Evolutionary conservation across 1,139 yeast species (phyloP).

Genomic region (Magnusiomyces paraingens): DNA sequence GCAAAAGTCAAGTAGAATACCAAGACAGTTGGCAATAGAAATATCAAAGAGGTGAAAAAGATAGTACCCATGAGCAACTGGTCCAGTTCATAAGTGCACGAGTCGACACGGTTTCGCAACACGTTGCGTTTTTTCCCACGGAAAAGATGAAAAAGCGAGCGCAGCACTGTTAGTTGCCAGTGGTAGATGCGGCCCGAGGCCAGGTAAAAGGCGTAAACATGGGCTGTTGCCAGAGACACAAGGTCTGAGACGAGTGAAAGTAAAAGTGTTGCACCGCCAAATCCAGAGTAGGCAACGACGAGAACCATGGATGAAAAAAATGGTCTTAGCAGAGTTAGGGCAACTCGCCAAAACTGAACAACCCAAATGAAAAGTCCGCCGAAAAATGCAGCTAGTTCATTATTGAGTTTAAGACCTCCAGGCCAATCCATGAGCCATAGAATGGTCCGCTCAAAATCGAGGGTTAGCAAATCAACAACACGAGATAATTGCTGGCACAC

Average conservation of each 20-base stretch:
- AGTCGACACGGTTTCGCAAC: constrained; percentile 78
- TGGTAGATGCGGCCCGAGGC: constrained; percentile 73
- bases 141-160: constrained; percentile 75
- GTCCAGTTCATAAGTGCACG: constrained; percentile 75
- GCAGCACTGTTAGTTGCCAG: constrained; percentile 63
- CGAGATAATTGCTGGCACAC: constrained; percentile 29
- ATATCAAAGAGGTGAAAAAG: constrained; percentile 69
- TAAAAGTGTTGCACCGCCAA: constrained; percentile 58
- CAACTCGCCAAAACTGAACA: constrained; percentile 55
- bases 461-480: constrained; percentile 39
- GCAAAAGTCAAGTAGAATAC: constrained; percentile 81
- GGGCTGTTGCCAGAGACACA: constrained; percentile 57
- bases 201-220: constrained; percentile 67
- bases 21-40: constrained; percentile 77
- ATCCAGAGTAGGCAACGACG: constrained; percentile 40
- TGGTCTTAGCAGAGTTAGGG: constrained; percentile 25
- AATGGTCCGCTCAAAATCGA: constrained; percentile 44
- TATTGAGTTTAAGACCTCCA: constrained; percentile 88
- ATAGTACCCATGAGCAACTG: constrained; percentile 85
- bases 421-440: constrained; percentile 84
- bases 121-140: constrained; percentile 86
- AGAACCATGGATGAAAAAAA: constrained; percentile 32
- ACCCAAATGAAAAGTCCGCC: constrained; percentile 89
- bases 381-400: constrained; percentile 75
- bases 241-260: constrained; percentile 63